These are phyloP conservation scores for Stagonosporopsis cucurbitacearum DNA, from an alignment of 2,329 filamentous ascomycete genomes.

Conservation along the genomic window DNA sequence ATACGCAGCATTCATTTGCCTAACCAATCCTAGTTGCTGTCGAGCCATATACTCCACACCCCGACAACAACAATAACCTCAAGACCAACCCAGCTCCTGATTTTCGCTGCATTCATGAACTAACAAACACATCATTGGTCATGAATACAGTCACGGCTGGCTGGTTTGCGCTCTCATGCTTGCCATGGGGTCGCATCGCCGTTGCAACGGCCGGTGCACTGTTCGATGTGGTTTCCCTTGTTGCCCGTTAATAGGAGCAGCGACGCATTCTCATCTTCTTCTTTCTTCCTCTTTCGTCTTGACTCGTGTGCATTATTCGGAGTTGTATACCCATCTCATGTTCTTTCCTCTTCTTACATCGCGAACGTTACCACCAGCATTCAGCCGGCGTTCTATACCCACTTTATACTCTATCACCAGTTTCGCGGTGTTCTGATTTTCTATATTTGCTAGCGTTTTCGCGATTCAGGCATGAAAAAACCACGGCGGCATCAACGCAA, in stretches of 20 bases:
- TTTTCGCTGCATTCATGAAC: neutral
- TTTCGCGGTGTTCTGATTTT: too few relatives aligned
- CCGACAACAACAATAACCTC: too few relatives aligned
- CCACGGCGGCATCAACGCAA: too few relatives aligned
- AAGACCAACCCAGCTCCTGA: neutral
- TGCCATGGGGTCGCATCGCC: conserved; percentile 1
- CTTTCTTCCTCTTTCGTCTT: neutral
- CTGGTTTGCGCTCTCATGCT: neutral
- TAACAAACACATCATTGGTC: neutral
- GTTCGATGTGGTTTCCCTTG: neutral
- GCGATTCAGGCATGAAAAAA: too few relatives aligned
- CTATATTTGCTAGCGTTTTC: too few relatives aligned
- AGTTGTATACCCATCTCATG: neutral
- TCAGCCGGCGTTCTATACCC: neutral
- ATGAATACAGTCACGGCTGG: neutral
- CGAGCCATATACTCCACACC: neutral
- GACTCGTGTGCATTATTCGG: neutral
- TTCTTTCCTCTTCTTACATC: neutral
- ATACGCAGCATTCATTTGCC: neutral
- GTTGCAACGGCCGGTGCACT: neutral
- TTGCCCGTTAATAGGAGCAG: neutral
- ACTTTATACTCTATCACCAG: too few relatives aligned
- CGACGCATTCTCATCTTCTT: too few relatives aligned
- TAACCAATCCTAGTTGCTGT: neutral
- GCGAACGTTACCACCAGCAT: neutral